Base-by-base conservation (phyloP, 1,284 basidiomycete genomes). In the Puccinia coronata region DNA sequence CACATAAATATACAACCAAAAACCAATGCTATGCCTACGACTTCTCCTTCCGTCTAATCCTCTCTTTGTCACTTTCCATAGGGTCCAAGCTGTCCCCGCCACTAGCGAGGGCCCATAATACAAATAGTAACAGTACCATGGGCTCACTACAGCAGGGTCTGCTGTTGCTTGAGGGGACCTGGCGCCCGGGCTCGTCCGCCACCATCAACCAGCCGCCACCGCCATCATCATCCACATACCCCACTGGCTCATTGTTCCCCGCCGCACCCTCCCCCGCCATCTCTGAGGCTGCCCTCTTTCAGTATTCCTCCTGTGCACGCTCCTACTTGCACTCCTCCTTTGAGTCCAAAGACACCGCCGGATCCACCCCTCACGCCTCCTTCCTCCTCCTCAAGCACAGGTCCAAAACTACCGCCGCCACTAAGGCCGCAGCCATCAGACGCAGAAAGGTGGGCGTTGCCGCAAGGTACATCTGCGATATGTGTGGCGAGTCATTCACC, bases 401-500 rank as follows among this genome's bases (percentile, higher is more conserved):
- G 25, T 70, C 65, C 6, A 53, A 65, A 20, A 79, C 76, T 6
- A 79, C 76, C 28, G 63, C 63, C 2, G 76, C 76, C 47, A 79
- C 76, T 2, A 79, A 79, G 28, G 76, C 76, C 0, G 76, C 76
- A 2, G 76, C 76, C 25, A 39, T 47, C 41, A 57, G 69, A 43
- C 43, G 76, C 6, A 55, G 76, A 36, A 79, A 79, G 31, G 65
- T n/a, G 8, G 76, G 76, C n/a, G 65, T 69, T 36, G 65, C 59
- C 5, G 76, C 76, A 55, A 53, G 76, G 43, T 79, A 79, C 47
- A 47, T 79, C 25, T 79, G 76, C 53, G 76, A 79, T 12, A 79
- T 79, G 76, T 79, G 76, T 57, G 76, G 76, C 36, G 76, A 79
- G 70, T 55, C 63, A 1, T 79, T 79, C 31, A 79, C 76, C 0